phyloP scores from a whole-genome alignment of 257 asterid genomes.

The Nicotiana obtusifolia region DNA sequence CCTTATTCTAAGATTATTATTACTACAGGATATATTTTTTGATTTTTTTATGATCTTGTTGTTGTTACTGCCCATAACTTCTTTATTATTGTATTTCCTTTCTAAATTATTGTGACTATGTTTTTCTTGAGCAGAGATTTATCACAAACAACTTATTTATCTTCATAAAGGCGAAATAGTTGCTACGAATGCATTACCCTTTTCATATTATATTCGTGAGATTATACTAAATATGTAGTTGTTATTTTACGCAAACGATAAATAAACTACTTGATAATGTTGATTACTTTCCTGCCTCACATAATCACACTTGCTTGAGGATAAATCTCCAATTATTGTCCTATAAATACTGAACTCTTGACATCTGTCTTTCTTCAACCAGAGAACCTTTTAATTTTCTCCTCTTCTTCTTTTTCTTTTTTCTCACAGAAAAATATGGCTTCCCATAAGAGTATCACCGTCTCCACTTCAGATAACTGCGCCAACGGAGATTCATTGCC shows the following conservation, averaged over 20 bases:
- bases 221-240: too few species aligned
- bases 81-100: too few species aligned
- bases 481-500: conserved; percentile 7
- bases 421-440: not conserved
- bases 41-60: too few species aligned
- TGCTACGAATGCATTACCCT: too few species aligned
- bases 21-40: too few species aligned
- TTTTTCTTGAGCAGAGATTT: fast-evolving
- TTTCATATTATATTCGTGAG: too few species aligned
- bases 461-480: not conserved
- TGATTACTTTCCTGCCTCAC: not conserved
- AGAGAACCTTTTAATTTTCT: not conserved
- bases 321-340: not conserved
- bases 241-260: too few species aligned
- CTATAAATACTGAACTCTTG: not conserved
- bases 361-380: conserved; percentile 5
- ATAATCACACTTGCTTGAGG: not conserved
- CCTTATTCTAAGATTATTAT: too few species aligned
- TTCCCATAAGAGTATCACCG: not conserved
- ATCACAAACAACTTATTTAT: fast-evolving
- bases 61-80: too few species aligned
- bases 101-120: too few species aligned
- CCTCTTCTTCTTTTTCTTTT: not conserved
- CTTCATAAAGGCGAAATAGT: too few species aligned
- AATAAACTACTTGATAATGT: not conserved